Evolutionary conservation across 768 basidiomycete genomes (phyloP).

Genomic region (Polyporus arcularius): DNA sequence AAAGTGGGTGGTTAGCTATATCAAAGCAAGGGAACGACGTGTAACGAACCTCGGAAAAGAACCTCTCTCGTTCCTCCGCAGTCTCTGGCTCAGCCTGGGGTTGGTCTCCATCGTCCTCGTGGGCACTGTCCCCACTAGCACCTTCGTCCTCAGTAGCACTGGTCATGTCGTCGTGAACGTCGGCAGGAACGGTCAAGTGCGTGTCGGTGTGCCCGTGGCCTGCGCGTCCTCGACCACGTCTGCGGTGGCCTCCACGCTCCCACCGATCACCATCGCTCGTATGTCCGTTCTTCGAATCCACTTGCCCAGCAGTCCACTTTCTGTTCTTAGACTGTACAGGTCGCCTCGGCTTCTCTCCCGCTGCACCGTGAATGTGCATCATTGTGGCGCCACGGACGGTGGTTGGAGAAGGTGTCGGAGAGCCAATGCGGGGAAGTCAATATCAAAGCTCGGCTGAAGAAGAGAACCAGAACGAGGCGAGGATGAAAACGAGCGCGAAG

Average conservation of each 20-base stretch:
- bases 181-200: slow-evolving; percentile 14
- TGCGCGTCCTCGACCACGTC: slow-evolving; percentile 46
- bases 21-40: slow-evolving; percentile 8
- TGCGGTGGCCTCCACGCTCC: slow-evolving; percentile 63
- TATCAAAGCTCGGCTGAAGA: no score
- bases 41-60: slow-evolving; percentile 66
- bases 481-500: no score
- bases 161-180: slow-evolving; percentile 31
- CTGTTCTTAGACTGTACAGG: slow-evolving; percentile 52
- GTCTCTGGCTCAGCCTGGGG: slow-evolving; percentile 56
- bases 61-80: slow-evolving; percentile 63
- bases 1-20: slow-evolving; percentile 12
- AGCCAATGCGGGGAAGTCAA: no score
- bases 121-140: slow-evolving; percentile 34
- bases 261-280: slow-evolving; percentile 53
- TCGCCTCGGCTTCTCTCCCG: slow-evolving; percentile 25
- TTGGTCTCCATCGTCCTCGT: slow-evolving; percentile 27
- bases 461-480: neutral
- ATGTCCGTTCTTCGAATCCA: slow-evolving; percentile 39
- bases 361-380: slow-evolving; percentile 24
- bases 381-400: slow-evolving; percentile 4
- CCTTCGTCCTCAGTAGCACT: slow-evolving; percentile 36
- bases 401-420: neutral
- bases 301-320: slow-evolving; percentile 59
- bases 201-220: slow-evolving; percentile 38